A percentile compares a stretch with the other conserved stretches of the same genome.
Evolutionary conservation across 2,329 filamentous ascomycete genomes (phyloP).

Genomic region (Aureobasidium zeae): DNA sequence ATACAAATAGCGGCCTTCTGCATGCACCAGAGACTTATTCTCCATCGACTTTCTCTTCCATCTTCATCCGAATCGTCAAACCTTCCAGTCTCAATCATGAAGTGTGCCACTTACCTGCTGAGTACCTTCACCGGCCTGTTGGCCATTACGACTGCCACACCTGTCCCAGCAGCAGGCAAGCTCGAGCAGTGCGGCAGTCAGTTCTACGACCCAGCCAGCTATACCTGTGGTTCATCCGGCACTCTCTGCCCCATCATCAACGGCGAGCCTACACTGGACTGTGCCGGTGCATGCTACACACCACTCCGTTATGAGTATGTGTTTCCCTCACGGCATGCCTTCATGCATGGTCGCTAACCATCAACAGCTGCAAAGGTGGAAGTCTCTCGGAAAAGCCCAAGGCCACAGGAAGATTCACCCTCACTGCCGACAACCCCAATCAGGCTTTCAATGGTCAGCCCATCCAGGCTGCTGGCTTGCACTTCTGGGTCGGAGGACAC

Average conservation of each 20-base stretch:
- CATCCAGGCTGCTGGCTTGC: slow-evolving; percentile 18
- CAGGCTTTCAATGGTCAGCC: slow-evolving; percentile 15
- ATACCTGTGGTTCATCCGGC: slow-evolving; percentile 15
- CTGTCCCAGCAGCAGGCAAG: not conserved
- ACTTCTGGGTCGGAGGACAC: slow-evolving; percentile 17
- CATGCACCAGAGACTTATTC: not conserved
- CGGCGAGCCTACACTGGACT: slow-evolving; percentile 15
- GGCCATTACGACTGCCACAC: not conserved
- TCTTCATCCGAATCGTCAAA: not conserved
- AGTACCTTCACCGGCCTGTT: not conserved
- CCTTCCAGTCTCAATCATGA: slow-evolving; percentile 9
- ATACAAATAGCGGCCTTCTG: not conserved
- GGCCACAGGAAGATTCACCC: slow-evolving; percentile 16
- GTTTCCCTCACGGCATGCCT: not conserved
- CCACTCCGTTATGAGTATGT: slow-evolving; percentile 14
- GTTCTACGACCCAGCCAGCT: slow-evolving; percentile 16
- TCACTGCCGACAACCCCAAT: slow-evolving; percentile 17
- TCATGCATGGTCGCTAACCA: not conserved
- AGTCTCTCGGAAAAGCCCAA: slow-evolving; percentile 5
- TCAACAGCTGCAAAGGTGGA: slow-evolving; percentile 4
- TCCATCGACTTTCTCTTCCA: not conserved
- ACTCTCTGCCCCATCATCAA: slow-evolving; percentile 18
- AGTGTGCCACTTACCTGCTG: not conserved
- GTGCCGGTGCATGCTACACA: slow-evolving; percentile 17
- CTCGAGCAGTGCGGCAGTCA: slow-evolving; percentile 14